A percentile compares a stretch with the other conserved stretches of the same genome.
Conservation (phyloP, 176 grass and related monocot genomes). For the Zea luxurians region DNA sequence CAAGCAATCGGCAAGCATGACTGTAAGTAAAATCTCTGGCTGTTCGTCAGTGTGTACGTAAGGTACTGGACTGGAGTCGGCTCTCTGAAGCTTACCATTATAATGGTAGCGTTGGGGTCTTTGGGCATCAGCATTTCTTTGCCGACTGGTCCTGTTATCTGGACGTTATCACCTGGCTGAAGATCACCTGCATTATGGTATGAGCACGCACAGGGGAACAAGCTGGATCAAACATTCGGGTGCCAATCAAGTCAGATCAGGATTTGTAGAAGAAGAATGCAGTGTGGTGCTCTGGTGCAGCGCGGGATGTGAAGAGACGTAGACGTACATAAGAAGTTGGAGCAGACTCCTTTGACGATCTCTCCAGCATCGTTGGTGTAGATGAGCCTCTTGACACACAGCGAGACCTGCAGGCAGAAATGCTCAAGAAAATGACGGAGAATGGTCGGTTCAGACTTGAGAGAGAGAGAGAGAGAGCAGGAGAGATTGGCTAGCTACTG, state of each 20-base stretch:
- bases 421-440: no score
- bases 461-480: neutral
- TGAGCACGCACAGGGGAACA: neutral
- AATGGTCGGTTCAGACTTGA: no score
- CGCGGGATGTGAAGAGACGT: neutral
- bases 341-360: constrained; percentile 94
- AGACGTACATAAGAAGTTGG: constrained; percentile 85
- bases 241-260: neutral
- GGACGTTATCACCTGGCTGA: constrained; percentile 67
- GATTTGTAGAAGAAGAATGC: neutral
- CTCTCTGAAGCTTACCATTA: constrained; percentile 61
- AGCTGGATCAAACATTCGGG: neutral
- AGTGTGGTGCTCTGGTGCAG: neutral
- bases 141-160: constrained; percentile 85
- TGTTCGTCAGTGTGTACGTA: neutral
- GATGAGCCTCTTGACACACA: constrained; percentile 95
- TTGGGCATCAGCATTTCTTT: constrained; percentile 99
- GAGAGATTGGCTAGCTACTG: neutral
- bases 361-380: constrained; percentile 89
- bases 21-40: neutral
- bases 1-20: constrained; percentile 12
- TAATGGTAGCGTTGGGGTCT: constrained; percentile 71
- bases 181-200: constrained; percentile 64
- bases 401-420: constrained; percentile 55
- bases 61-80: neutral